These are phyloP conservation scores for Fusarium austroafricanum DNA, from an alignment of 2,329 filamentous ascomycete genomes.

Conservation along the genomic window DNA sequence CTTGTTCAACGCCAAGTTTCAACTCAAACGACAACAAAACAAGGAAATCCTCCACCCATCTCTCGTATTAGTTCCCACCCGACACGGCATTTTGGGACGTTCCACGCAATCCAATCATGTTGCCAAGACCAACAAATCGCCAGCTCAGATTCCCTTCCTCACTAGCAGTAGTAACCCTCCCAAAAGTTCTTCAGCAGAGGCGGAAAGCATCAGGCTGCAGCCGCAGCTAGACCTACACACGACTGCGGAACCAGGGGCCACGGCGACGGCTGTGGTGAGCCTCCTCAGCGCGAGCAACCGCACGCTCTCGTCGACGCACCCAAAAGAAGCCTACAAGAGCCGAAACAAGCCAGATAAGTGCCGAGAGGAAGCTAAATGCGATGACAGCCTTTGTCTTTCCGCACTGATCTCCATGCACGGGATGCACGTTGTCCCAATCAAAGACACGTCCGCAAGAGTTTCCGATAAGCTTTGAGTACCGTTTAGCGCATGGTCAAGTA, in stretches of 20 bases:
- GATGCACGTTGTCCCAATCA: slow-evolving; percentile 67
- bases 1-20: slow-evolving; percentile 19
- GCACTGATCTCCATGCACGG: slow-evolving; percentile 63
- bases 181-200: slow-evolving; percentile 19
- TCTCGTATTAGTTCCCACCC: slow-evolving; percentile 23
- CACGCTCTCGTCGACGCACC: slow-evolving; percentile 57
- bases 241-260: slow-evolving; percentile 59
- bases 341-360: slow-evolving; percentile 76
- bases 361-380: slow-evolving; percentile 78
- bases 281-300: slow-evolving; percentile 49
- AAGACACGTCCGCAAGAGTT: slow-evolving; percentile 67
- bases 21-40: slow-evolving; percentile 25
- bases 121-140: slow-evolving; percentile 17
- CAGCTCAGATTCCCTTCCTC: slow-evolving; percentile 4
- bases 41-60: slow-evolving; percentile 30
- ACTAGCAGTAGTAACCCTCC: neutral
- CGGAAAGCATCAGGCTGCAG: slow-evolving; percentile 4
- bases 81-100: neutral
- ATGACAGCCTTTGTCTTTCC: slow-evolving; percentile 76
- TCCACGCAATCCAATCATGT: slow-evolving; percentile 18
- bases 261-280: slow-evolving; percentile 42
- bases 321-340: slow-evolving; percentile 68
- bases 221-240: slow-evolving; percentile 50
- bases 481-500: slow-evolving; percentile 8
- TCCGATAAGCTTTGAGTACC: slow-evolving; percentile 53